Conservation (phyloP, 2,329 filamentous ascomycete species). For the Ophiocordyceps robertsii region DNA sequence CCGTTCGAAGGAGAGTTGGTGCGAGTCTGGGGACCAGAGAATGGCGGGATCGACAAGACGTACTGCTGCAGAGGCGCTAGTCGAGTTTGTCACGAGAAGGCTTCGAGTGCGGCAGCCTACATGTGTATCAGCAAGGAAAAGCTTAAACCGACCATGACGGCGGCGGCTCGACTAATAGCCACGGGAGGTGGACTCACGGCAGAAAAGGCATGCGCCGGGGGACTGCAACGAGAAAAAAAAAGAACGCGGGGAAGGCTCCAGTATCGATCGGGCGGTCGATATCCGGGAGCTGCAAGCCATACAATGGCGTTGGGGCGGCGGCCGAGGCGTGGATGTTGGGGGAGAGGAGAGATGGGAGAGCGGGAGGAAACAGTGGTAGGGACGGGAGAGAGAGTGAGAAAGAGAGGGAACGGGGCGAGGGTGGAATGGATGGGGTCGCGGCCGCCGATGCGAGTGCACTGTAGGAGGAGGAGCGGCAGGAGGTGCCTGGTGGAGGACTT, state of each 20-base stretch:
- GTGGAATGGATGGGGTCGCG: slow-evolving; percentile 11
- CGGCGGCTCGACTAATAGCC: slow-evolving; percentile 4
- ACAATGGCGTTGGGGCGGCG: slow-evolving; percentile 5
- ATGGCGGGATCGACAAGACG: background rate
- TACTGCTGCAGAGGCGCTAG: background rate
- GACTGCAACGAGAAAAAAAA: background rate
- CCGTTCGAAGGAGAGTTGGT: background rate
- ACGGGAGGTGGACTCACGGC: background rate
- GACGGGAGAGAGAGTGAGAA: background rate
- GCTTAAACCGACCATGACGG: background rate
- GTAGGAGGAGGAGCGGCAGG: slow-evolving; percentile 10
- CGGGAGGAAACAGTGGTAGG: background rate
- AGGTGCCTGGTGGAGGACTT: slow-evolving; percentile 7
- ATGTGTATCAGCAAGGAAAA: slow-evolving; percentile 1
- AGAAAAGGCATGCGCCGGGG: background rate
- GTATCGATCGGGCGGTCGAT: slow-evolving; percentile 1
- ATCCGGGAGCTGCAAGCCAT: slow-evolving; percentile 4
- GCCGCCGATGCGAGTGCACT: slow-evolving; percentile 8
- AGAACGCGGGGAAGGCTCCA: background rate
- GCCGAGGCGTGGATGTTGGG: slow-evolving; percentile 10
- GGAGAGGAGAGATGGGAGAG: background rate
- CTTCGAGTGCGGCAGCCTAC: background rate
- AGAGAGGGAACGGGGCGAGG: slow-evolving; percentile 7
- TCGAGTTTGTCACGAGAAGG: background rate
- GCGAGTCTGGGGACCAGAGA: background rate